phyloP scores from a whole-genome alignment of 805 yeast species.

The Kodamaea kaohsiungensis region DNA sequence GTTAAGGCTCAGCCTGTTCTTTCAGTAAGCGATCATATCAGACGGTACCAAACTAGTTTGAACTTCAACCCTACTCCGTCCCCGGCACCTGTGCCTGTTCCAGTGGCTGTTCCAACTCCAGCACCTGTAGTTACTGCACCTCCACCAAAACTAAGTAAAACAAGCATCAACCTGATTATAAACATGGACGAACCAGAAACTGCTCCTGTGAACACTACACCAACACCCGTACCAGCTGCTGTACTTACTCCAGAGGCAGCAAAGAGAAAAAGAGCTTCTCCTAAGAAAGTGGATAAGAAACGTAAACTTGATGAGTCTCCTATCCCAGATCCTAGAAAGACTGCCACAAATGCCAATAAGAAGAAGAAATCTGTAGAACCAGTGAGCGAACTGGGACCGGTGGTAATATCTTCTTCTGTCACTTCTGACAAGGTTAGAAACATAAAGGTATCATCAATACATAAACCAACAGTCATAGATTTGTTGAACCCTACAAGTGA shows the following conservation, averaged over 20 bases:
- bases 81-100: neutral
- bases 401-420: slow-evolving; percentile 17
- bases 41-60: slow-evolving; percentile 34
- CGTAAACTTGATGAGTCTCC: slow-evolving; percentile 12
- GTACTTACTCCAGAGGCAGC: neutral
- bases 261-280: slow-evolving; percentile 10
- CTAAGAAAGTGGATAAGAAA: slow-evolving; percentile 8
- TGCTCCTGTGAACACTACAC: slow-evolving; percentile 9
- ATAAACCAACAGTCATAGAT: slow-evolving; percentile 21
- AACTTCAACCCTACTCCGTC: slow-evolving; percentile 12
- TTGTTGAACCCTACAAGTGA: slow-evolving; percentile 13
- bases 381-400: neutral
- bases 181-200: slow-evolving; percentile 34
- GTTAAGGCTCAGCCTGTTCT: slow-evolving; percentile 7
- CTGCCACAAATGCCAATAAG: neutral
- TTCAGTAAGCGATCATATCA: slow-evolving; percentile 26
- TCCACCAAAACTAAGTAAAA: slow-evolving; percentile 21
- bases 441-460: slow-evolving; percentile 10
- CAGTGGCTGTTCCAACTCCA: slow-evolving; percentile 8
- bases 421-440: slow-evolving; percentile 21
- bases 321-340: slow-evolving; percentile 6
- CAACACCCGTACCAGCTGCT: slow-evolving; percentile 2
- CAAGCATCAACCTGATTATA: slow-evolving; percentile 43
- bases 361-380: slow-evolving; percentile 17
- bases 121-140: slow-evolving; percentile 1